Evolutionary conservation across 768 basidiomycete genomes (phyloP), one percentile per base, ranked within the genome.

Genomic region (Epithele typhae): DNA sequence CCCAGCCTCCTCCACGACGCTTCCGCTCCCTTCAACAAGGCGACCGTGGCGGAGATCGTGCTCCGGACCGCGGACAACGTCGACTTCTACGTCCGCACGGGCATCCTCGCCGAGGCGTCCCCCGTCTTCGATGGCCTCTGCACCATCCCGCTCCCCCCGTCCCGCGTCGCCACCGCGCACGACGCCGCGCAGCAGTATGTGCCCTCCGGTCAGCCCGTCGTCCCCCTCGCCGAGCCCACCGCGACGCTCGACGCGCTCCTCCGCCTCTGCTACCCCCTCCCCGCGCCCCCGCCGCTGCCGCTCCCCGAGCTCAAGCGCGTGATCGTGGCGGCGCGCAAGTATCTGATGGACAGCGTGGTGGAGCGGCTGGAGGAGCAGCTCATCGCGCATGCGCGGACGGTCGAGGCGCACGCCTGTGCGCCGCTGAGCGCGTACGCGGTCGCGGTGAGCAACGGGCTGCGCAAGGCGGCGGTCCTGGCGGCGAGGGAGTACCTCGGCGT

Each of bases 91-190:
- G 48, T 54, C 2, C 48, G 46, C 15, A 37, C 34, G 2, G 24
- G 22, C n/a, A 55, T 59, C 19, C 37, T 57, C 12, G 34, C 40
- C 4, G 43, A 54, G 25, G 41, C 58, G 2, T 55, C 58, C 3
- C 35, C 50, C 3, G 25, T 57, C n/a, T 57, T 53, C 24, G 21
- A 25, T 11, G 48, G 48, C 40, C 45, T 59, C 48, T 55, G 54
- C 47, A 15, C 50, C 10, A 32, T 54, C 3, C 47, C 49, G 1
- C 51, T 36, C 32, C 25, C 35, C 25, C 19, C 7, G 27, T 30
- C 27, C 7, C 27, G 7, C 27, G 7, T 30, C 27, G 7, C 27
- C 27, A 7, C 27, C 27, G 14, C 27, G 8, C 7, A 30, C 27
- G 14, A 30, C 27, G 27, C 7, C 27, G 7, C 27, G 14, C 27